A percentile compares a stretch with the other conserved stretches of the same genome.
phyloP scores from a whole-genome alignment of 2,329 filamentous ascomycete species.

The Sclerotinia glacialis region DNA sequence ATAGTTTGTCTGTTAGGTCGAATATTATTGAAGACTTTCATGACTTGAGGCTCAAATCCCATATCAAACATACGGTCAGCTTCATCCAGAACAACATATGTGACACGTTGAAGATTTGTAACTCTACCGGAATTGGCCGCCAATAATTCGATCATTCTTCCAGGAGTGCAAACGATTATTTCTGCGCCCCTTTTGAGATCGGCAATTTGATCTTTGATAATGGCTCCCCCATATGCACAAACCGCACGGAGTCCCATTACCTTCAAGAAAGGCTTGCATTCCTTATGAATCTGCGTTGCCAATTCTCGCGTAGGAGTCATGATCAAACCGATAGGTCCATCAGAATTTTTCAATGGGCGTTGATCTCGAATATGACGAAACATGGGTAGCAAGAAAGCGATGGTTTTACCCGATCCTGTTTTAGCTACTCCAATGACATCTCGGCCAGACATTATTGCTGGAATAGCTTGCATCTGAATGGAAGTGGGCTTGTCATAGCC shows the following conservation, averaged over 20 bases:
- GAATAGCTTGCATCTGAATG: constrained; percentile 93
- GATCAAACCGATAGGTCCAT: constrained; percentile 84
- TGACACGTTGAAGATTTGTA: constrained; percentile 83
- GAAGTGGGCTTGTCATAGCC: constrained; percentile 87
- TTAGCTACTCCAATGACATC: constrained; percentile 97
- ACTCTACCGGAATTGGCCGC: constrained; percentile 93
- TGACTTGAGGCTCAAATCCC: constrained; percentile 97
- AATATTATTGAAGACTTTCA: constrained; percentile 91
- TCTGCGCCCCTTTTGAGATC: constrained; percentile 93
- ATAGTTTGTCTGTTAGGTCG: constrained; percentile 91
- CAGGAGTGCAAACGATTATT: constrained; percentile 92
- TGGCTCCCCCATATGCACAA: constrained; percentile 90
- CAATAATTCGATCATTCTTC: constrained; percentile 91
- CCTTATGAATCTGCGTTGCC: constrained; percentile 87
- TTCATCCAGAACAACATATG: constrained; percentile 94
- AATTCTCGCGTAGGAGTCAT: constrained; percentile 94
- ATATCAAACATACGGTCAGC: constrained; percentile 99
- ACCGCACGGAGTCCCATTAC: constrained; percentile 80
- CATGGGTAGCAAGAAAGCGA: constrained; percentile 94
- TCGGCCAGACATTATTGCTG: constrained; percentile 90
- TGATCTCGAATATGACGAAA: constrained; percentile 98
- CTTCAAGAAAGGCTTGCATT: constrained; percentile 92
- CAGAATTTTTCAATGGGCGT: constrained; percentile 71
- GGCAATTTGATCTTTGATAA: constrained; percentile 96
- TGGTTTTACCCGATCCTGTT: constrained; percentile 95